These are phyloP conservation scores for Hirschioporus abietinus DNA, from an alignment of 768 basidiomycete genomes.

Conservation along the genomic window DNA sequence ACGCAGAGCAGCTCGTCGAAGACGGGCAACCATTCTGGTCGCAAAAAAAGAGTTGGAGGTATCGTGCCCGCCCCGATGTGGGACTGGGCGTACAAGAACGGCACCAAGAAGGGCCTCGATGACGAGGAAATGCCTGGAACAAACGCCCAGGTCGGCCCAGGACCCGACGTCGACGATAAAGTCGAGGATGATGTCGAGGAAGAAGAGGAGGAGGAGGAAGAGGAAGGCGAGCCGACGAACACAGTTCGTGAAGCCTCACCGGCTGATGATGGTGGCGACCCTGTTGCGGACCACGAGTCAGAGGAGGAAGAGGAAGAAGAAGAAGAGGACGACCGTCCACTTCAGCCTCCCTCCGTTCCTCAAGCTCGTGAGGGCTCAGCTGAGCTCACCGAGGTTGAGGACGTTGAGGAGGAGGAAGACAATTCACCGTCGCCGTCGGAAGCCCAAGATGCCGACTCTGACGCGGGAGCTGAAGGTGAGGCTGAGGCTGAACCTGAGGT, in stretches of 20 bases:
- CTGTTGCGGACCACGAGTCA: constrained; percentile 16
- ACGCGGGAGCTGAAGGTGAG: constrained; percentile 15
- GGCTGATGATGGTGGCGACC: constrained; percentile 15
- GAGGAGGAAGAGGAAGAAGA: constrained; percentile 27
- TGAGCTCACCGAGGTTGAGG: constrained; percentile 29
- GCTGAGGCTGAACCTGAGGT: constrained; percentile 19
- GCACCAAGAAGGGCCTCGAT: constrained; percentile 51
- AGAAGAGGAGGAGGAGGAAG: constrained; percentile 23
- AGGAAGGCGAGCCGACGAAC: constrained; percentile 20
- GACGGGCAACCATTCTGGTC: background rate
- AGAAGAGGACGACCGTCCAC: constrained; percentile 9
- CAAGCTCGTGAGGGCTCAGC: constrained; percentile 13
- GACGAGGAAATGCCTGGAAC: constrained; percentile 44
- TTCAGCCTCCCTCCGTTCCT: background rate
- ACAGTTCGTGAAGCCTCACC: constrained; percentile 10
- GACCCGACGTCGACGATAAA: constrained; percentile 15
- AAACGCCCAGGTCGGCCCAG: constrained; percentile 9
- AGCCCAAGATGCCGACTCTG: constrained; percentile 12
- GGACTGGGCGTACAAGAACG: constrained; percentile 72
- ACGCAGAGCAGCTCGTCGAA: background rate
- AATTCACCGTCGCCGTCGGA: constrained; percentile 21
- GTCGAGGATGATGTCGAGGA: constrained; percentile 21
- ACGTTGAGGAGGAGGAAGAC: constrained; percentile 25
- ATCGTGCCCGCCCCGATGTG: constrained; percentile 80
- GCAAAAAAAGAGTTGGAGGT: constrained; percentile 25